Conservation (phyloP, 2,329 filamentous ascomycete genomes). For the Zymoseptoria pseudotritici region DNA sequence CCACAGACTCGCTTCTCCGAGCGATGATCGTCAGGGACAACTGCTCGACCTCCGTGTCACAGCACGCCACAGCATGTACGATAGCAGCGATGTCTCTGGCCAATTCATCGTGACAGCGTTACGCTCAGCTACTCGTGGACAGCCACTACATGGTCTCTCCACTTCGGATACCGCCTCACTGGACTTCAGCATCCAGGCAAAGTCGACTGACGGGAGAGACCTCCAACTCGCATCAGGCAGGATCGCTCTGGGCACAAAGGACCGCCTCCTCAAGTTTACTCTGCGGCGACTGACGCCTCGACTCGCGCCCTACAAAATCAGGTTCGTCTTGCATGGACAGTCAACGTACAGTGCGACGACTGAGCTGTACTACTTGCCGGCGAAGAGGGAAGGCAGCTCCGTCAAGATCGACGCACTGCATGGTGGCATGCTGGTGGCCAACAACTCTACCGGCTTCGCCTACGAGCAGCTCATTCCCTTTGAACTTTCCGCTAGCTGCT, state of each 20-base stretch:
- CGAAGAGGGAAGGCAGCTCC: slow-evolving; percentile 37
- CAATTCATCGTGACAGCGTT: slow-evolving; percentile 39
- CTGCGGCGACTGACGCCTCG: slow-evolving; percentile 23
- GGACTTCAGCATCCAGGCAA: slow-evolving; percentile 12
- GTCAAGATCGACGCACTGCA: slow-evolving; percentile 43
- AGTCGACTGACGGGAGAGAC: not conserved
- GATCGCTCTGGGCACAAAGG: slow-evolving; percentile 33
- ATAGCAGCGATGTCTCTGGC: slow-evolving; percentile 33
- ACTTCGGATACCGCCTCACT: slow-evolving; percentile 20
- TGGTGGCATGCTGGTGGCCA: slow-evolving; percentile 39
- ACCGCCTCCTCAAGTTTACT: slow-evolving; percentile 32
- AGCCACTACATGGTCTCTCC: slow-evolving; percentile 20
- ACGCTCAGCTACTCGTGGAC: slow-evolving; percentile 34
- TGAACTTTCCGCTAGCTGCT: slow-evolving; percentile 40
- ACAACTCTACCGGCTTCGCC: slow-evolving; percentile 23
- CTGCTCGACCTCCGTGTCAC: slow-evolving; percentile 40
- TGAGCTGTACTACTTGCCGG: slow-evolving; percentile 36
- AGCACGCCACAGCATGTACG: slow-evolving; percentile 43
- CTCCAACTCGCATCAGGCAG: slow-evolving; percentile 13
- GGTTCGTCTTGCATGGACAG: slow-evolving; percentile 14
- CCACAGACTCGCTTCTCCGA: not conserved
- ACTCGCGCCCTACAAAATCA: slow-evolving; percentile 28
- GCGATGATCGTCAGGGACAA: slow-evolving; percentile 17
- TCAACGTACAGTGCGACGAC: slow-evolving; percentile 31
- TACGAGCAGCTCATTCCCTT: slow-evolving; percentile 41